Evolutionary conservation across 2,329 filamentous ascomycete species (phyloP).

Genomic region (Xylaria sp.): DNA sequence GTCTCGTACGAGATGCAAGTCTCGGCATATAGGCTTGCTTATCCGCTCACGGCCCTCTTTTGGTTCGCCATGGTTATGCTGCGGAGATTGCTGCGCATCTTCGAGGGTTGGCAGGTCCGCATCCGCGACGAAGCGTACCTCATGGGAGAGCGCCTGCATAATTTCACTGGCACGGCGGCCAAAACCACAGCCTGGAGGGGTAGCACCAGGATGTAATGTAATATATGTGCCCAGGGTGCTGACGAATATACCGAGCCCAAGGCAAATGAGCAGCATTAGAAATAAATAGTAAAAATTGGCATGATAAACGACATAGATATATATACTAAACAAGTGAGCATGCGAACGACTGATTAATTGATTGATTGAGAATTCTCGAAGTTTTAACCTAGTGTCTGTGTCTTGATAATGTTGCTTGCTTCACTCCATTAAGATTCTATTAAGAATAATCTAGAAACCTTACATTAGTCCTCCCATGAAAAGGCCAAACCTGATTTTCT

Average conservation of each 20-base stretch:
- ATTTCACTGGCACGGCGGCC: slow-evolving; percentile 65
- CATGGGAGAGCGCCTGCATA: slow-evolving; percentile 93
- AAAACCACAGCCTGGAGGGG: slow-evolving; percentile 45
- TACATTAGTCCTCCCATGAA: no score
- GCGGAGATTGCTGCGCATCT: slow-evolving; percentile 67
- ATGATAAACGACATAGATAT: neutral
- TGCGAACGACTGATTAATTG: neutral
- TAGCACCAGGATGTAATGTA: slow-evolving; percentile 41
- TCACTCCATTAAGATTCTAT: no score
- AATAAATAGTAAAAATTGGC: neutral
- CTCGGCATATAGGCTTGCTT: slow-evolving; percentile 69
- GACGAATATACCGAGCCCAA: neutral
- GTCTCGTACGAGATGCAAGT: slow-evolving; percentile 47
- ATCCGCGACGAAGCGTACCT: slow-evolving; percentile 96
- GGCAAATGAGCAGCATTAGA: neutral
- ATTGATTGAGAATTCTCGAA: neutral
- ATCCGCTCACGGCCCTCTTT: slow-evolving; percentile 71
- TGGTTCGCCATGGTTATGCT: slow-evolving; percentile 58
- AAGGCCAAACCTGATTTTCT: no score
- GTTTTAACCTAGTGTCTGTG: no score
- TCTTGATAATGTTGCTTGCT: no score
- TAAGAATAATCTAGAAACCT: no score
- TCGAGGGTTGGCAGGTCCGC: slow-evolving; percentile 80
- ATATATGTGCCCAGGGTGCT: neutral
- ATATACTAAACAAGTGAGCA: neutral